Conservation (phyloP, 2,329 filamentous ascomycete genomes). For the Curvularia sp. region DNA sequence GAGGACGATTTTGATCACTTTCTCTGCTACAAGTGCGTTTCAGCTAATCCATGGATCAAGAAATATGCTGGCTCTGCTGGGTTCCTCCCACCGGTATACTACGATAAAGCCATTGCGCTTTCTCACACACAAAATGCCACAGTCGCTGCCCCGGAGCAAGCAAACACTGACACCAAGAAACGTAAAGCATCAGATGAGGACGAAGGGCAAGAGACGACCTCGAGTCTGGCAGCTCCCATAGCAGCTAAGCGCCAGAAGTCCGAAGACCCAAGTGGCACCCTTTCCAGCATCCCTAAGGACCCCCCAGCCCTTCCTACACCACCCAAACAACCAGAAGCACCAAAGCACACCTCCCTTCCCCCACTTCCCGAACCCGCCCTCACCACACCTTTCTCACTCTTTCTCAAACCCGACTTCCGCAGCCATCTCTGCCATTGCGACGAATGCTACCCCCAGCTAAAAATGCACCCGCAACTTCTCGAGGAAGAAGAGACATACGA, state of each 20-base stretch:
- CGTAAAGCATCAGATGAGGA: conserved; percentile 56
- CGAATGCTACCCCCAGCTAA: conserved; percentile 77
- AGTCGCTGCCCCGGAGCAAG: conserved; percentile 23
- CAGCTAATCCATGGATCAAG: conserved; percentile 90
- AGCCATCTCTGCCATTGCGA: conserved; percentile 81
- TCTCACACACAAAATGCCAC: conserved; percentile 15
- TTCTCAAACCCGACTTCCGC: conserved; percentile 81
- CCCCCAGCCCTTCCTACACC: conserved; percentile 33
- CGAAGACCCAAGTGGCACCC: conserved; percentile 36
- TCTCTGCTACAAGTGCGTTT: conserved; percentile 92
- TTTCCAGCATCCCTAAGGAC: conserved; percentile 48
- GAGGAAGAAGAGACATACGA: conserved; percentile 96
- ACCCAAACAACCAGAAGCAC: conserved; percentile 50
- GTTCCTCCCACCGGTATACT: conserved; percentile 77
- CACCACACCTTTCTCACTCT: conserved; percentile 74
- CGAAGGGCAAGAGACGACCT: conserved; percentile 30
- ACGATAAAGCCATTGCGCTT: conserved; percentile 38
- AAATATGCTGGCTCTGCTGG: conserved; percentile 79
- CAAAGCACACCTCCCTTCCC: conserved; percentile 69
- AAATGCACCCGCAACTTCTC: conserved; percentile 77
- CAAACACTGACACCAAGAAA: conserved; percentile 48
- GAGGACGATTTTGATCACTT: conserved; percentile 91
- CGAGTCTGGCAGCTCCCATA: conserved; percentile 25
- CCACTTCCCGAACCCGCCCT: conserved; percentile 59
- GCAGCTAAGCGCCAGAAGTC: conserved; percentile 47